Percentiles rank a stretch among this genome's conserved stretches.
Conservation (phyloP, 1,284 basidiomycete species). For the Austropuccinia psidii region DNA sequence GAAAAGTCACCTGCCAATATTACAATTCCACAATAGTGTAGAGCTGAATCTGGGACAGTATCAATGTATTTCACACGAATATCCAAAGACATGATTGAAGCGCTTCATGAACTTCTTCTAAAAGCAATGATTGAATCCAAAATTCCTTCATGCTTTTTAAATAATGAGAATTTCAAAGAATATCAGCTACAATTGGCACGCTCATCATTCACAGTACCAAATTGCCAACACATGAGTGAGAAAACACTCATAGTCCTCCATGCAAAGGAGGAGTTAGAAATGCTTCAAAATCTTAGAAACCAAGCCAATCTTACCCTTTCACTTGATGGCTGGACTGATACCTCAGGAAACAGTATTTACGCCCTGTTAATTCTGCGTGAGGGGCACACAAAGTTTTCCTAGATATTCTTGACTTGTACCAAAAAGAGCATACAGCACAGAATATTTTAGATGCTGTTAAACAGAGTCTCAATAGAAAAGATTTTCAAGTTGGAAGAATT, state of each 20-base stretch:
- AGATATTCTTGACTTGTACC: slow-evolving; percentile 1
- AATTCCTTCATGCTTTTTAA: not conserved
- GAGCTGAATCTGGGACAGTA: no score
- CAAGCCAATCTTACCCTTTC: not conserved
- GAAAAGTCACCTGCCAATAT: no score
- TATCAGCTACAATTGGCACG: not conserved
- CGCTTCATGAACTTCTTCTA: slow-evolving; percentile 2
- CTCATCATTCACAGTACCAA: not conserved
- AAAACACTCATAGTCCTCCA: not conserved
- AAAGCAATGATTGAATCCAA: slow-evolving; percentile 3
- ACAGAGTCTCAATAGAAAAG: not conserved
- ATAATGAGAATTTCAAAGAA: slow-evolving; percentile 11
- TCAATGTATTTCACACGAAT: no score
- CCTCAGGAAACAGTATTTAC: slow-evolving; percentile 1
- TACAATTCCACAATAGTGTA: no score
- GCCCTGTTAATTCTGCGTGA: not conserved
- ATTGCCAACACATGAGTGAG: not conserved
- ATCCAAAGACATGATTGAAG: no score
- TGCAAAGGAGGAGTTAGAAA: not conserved
- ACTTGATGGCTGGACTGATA: slow-evolving; percentile 18
- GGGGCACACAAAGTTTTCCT: not conserved
- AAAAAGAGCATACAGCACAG: not conserved
- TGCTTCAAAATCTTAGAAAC: not conserved
- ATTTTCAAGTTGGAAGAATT: not conserved
- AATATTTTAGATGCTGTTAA: not conserved